A percentile compares a stretch with the other conserved stretches of the same genome.
These are phyloP conservation scores for Salisapilia sapeloensis DNA, from an alignment of 352 stramenopile genomes.

Conservation along the genomic window DNA sequence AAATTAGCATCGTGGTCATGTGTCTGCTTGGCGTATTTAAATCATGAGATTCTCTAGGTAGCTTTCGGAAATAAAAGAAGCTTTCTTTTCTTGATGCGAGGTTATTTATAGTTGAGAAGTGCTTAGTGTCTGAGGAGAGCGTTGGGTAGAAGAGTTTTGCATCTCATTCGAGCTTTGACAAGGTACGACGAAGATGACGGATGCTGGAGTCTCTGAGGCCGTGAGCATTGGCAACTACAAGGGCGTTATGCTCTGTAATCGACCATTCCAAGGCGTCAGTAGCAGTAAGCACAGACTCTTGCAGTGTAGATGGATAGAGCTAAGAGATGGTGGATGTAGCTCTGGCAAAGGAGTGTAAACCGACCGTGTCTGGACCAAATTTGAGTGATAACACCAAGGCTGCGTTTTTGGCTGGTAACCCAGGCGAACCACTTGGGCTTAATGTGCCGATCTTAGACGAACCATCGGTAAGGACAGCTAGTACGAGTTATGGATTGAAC, in stretches of 20 bases:
- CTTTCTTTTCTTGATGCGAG: no score
- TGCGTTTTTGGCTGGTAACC: constrained; percentile 56
- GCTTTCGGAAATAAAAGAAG: constrained; percentile 3
- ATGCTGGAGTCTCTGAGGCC: no score
- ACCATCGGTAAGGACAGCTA: constrained; percentile 13
- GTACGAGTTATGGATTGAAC: background rate
- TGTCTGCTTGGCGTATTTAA: no score
- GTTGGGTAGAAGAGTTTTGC: no score
- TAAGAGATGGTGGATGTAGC: constrained; percentile 8
- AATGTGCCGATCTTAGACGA: constrained; percentile 72
- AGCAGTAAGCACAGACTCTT: constrained; percentile 17
- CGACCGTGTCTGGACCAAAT: background rate
- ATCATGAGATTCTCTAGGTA: no score
- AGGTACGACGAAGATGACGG: no score
- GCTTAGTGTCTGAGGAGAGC: no score
- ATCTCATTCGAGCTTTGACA: no score
- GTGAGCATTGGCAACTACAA: constrained; percentile 91
- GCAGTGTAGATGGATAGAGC: background rate
- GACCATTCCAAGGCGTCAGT: constrained; percentile 82
- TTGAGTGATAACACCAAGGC: constrained; percentile 29
- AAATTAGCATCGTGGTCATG: no score
- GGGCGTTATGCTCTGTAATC: constrained; percentile 91
- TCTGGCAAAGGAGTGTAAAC: constrained; percentile 24
- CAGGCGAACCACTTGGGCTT: constrained; percentile 42
- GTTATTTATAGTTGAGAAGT: no score